Evolutionary conservation across 164 flowering plant genomes (phyloP), one percentile per base, ranked within the genome.

Genomic region (Santalum album): DNA sequence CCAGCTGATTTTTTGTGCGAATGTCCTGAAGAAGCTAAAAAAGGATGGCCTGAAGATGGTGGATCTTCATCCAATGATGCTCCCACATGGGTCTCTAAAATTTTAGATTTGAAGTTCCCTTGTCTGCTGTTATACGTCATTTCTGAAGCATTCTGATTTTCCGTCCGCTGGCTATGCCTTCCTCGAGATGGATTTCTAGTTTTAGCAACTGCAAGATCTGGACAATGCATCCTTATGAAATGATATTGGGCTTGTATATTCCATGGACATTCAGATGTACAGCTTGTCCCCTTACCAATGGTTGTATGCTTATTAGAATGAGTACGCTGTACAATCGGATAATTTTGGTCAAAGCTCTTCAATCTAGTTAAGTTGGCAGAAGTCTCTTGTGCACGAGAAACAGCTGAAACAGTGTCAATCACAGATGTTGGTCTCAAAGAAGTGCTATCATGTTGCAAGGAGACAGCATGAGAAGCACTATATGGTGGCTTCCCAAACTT

Each of bases 151-250:
- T 49, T 56, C 51, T 80, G 87, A 65, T 59, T 64, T 66, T 80
- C 91, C 3, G 61, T 57, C 27, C 64, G 65, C 62, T 69, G 74
- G 25, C 48, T 64, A 38, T 54, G 78, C 70, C 77, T 78, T 57
- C 63, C 72, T 76, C 69, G 78, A 32, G 80, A 71, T 38, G 68
- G 57, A 32, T n/a, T n/a, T n/a, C n/a, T 87, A n/a, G 82, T 77
- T 21, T 32, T 32, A 6, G 36, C 36, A 6, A 32, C 36, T 32
- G 10, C n/a, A 29, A 91, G 87, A 69, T 88, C 96, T 21, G 98
- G 98, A 65, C 96, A 91, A 20, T 65, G 73, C 43, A 90, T 86
- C 65, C 96, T 78, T 1, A 77, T 87, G 77, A 91, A 82, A 38
- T 38, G 16, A 38, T 38, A 14, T 11, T 3, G 3, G 42, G 16